phyloP scores from a whole-genome alignment of 2,329 filamentous ascomycete genomes.

The Ceratocystiopsis minuta region DNA sequence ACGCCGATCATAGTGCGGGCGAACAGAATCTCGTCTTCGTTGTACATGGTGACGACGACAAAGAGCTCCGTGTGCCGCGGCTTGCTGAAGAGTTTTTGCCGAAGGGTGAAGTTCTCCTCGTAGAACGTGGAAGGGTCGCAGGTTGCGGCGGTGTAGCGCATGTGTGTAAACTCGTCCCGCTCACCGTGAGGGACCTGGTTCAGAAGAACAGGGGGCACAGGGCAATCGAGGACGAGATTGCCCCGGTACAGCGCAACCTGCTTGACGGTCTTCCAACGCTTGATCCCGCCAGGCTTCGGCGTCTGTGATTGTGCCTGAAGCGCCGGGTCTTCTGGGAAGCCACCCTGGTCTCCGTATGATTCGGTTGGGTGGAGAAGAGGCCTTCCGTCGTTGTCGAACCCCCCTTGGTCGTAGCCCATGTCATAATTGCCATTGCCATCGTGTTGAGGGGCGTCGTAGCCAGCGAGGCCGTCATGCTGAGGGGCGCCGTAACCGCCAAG shows the following conservation, averaged over 20 bases:
- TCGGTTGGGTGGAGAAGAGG: conserved; percentile 59
- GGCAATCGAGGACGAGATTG: conserved; percentile 92
- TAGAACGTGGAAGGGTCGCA: conserved; percentile 84
- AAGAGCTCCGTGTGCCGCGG: conserved; percentile 86
- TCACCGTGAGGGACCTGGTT: conserved; percentile 81
- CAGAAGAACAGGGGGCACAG: conserved; percentile 73
- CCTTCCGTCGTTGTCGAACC: conserved; percentile 50
- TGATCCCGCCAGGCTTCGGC: conserved; percentile 33
- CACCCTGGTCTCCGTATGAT: conserved; percentile 22
- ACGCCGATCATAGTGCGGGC: conserved; percentile 91
- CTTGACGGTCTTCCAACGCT: conserved; percentile 96
- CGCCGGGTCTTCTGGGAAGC: conserved; percentile 22
- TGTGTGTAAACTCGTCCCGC: conserved; percentile 79
- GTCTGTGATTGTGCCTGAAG: not conserved
- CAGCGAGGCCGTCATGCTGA: no score
- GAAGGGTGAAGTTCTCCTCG: conserved; percentile 74
- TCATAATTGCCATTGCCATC: conserved; percentile 32
- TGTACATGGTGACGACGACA: conserved; percentile 97
- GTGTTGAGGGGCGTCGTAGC: conserved; percentile 20
- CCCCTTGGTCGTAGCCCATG: conserved; percentile 26
- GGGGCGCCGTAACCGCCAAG: no score
- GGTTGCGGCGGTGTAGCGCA: conserved; percentile 87
- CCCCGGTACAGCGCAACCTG: conserved; percentile 94
- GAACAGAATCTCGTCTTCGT: conserved; percentile 92
- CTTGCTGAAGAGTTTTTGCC: conserved; percentile 83